These are phyloP conservation scores for Diutina sp. DNA, from an alignment of 1,139 yeast species.

Conservation along the genomic window DNA sequence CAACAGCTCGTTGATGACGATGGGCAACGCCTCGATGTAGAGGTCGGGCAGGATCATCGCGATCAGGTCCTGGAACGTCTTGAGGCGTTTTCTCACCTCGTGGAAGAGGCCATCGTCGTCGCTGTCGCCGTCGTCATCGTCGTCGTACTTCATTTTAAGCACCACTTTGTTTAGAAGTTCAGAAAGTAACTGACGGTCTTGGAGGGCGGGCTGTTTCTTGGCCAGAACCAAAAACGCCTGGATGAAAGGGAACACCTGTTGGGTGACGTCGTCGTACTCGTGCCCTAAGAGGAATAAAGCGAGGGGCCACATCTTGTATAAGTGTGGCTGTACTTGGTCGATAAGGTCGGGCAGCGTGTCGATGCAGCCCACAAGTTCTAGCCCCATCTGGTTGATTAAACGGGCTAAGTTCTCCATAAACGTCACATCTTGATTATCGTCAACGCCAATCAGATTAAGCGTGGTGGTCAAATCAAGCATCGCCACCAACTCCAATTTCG, in stretches of 20 bases:
- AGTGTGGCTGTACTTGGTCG: constrained; percentile 20
- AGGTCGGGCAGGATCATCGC: constrained; percentile 65
- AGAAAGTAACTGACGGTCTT: constrained; percentile 38
- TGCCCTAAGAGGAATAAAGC: constrained; percentile 59
- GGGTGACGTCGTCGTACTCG: constrained; percentile 82
- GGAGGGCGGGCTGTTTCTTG: constrained; percentile 37
- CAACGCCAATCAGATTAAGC: constrained; percentile 23
- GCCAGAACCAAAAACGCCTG: constrained; percentile 60
- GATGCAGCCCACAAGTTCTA: constrained; percentile 56
- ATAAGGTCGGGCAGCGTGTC: constrained; percentile 39
- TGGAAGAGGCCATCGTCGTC: constrained; percentile 59
- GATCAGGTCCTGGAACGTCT: constrained; percentile 73
- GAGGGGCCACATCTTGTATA: constrained; percentile 50
- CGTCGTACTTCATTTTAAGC: constrained; percentile 68
- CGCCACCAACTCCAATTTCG: constrained; percentile 60
- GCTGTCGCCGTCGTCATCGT: constrained; percentile 47
- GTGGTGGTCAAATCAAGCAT: constrained; percentile 54
- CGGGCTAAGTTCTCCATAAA: constrained; percentile 70
- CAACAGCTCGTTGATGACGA: constrained; percentile 50
- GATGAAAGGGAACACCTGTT: constrained; percentile 71
- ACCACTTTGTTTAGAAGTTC: constrained; percentile 59
- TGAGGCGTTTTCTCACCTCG: constrained; percentile 64
- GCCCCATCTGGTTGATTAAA: constrained; percentile 60
- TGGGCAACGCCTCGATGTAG: constrained; percentile 57
- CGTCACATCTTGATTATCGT: constrained; percentile 34